Conservation (phyloP, 208 protist genomes). For the Crithidia bombi region DNA sequence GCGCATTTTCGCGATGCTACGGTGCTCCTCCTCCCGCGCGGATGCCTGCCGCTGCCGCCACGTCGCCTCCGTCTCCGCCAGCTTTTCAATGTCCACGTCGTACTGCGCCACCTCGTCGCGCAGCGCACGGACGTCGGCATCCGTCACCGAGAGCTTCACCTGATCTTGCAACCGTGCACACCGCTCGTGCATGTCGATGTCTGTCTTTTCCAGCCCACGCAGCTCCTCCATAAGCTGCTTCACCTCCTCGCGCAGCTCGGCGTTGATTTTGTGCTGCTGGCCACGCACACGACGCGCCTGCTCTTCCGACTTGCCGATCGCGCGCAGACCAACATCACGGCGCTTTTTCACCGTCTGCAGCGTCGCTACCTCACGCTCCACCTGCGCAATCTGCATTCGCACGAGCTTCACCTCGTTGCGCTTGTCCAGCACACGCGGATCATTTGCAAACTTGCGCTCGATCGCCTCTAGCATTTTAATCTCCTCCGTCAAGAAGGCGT, state of each 20-base stretch:
- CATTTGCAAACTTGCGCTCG: conserved; percentile 39
- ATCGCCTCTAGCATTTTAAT: conserved; percentile 35
- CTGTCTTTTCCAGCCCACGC: conserved; percentile 44
- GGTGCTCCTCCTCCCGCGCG: conserved; percentile 44
- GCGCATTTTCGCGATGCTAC: conserved; percentile 35
- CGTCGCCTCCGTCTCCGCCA: conserved; percentile 28
- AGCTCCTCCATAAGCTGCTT: conserved; percentile 58
- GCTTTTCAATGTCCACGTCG: conserved; percentile 21
- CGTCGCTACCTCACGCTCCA: conserved; percentile 67
- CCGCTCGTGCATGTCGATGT: conserved; percentile 67
- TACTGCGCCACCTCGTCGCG: conserved; percentile 37
- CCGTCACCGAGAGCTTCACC: conserved; percentile 57
- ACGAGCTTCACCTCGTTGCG: conserved; percentile 65
- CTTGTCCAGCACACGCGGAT: conserved; percentile 68
- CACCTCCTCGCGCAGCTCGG: conserved; percentile 47
- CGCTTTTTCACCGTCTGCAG: conserved; percentile 59
- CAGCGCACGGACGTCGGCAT: conserved; percentile 52
- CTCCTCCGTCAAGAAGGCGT: conserved; percentile 41
- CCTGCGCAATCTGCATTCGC: conserved; percentile 49
- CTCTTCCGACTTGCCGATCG: conserved; percentile 55
- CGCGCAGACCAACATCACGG: conserved; percentile 47
- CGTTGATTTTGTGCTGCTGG: conserved; percentile 53
- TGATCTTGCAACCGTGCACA: conserved; percentile 58
- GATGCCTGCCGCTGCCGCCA: conserved; percentile 41
- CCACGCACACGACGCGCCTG: conserved; percentile 39